These are phyloP conservation scores for Coemansia sp. DNA, from an alignment of 192 early-diverging fungal species.

Conservation along the genomic window DNA sequence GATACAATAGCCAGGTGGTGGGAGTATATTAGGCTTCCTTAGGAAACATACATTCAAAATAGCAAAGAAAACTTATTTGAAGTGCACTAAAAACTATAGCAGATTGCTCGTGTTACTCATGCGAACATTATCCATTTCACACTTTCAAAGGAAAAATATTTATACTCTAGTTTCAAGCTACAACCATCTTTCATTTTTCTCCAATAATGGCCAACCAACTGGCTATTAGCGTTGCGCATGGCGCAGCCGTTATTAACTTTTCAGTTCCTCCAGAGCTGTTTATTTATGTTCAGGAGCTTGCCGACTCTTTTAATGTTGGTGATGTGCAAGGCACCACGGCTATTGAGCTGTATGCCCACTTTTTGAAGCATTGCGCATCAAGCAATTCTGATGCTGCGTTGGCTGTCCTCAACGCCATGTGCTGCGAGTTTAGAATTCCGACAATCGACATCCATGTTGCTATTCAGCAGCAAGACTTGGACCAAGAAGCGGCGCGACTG, in stretches of 20 bases:
- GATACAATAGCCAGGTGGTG: too few species aligned
- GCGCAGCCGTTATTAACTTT: background rate
- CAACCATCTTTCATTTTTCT: background rate
- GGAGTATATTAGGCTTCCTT: too few species aligned
- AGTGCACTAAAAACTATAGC: too few species aligned
- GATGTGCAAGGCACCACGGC: background rate
- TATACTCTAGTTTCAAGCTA: too few species aligned
- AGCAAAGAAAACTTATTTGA: too few species aligned
- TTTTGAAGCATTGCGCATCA: constrained; percentile 7
- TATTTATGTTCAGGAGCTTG: background rate
- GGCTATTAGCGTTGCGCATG: background rate
- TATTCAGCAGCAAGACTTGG: constrained; percentile 8
- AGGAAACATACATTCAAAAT: too few species aligned
- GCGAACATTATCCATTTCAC: too few species aligned
- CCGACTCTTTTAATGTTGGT: background rate
- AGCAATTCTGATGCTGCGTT: background rate
- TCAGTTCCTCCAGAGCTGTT: background rate
- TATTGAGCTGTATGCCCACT: constrained; percentile 18
- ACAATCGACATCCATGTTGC: constrained; percentile 1
- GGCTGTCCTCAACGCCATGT: constrained; percentile 4
- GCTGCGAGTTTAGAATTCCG: constrained; percentile 4
- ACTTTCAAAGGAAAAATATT: too few species aligned
- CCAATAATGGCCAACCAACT: constrained; percentile 53
- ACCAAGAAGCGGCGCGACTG: background rate
- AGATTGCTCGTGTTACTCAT: too few species aligned